Base-by-base conservation (phyloP, 129 eudicot genomes). In the Rutidosis leptorrhynchoides region DNA sequence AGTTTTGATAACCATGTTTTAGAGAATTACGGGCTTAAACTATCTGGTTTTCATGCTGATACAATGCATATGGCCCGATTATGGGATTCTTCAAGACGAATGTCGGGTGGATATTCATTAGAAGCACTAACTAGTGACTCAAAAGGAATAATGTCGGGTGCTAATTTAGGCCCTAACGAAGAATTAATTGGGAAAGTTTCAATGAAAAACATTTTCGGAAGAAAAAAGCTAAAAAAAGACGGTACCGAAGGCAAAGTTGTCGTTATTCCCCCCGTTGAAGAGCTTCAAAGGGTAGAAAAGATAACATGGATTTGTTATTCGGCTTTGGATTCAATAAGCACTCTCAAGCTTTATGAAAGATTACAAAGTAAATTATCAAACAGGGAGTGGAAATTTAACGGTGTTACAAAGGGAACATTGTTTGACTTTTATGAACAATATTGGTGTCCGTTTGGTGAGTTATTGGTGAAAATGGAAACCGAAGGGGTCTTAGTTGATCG, bases 41-140 rank as follows among this genome's bases (percentile, higher is more conserved):
- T 86, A 37, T 75, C 95, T 46, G 99, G 99, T 43, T 94, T 94
- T 73, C 90, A 80, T 71, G 99, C 95, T n/a, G 99, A 94, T 72
- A 94, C 98, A 42, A 92, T 92, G 96, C 98, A 92, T 80, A 94
- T 94, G 99, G 99, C 99, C 40, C 84, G 99, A 8, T 72, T 94
- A 53, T 94, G 97, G 97, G 90, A 94, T 79, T 89, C 99, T 17
- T 82, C 95, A 8, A 82, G 99, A 74, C 62, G 88, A 69, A 81
- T 72, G 64, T 80, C 72, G 3, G 99, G 99, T 20, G 99, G 99
- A 17, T 94, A 94, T 65, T 94, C 99, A 16, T 75, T 94, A 43
- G 99, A 94, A 79, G 97, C 96, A 58, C 90, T 94, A 33, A 86
- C 99, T 10, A 64, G 88, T 54, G 88, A 88, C 73, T 48, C 64